Conservation (phyloP, 2,329 filamentous ascomycete species). For the Hansfordia pulvinata region DNA sequence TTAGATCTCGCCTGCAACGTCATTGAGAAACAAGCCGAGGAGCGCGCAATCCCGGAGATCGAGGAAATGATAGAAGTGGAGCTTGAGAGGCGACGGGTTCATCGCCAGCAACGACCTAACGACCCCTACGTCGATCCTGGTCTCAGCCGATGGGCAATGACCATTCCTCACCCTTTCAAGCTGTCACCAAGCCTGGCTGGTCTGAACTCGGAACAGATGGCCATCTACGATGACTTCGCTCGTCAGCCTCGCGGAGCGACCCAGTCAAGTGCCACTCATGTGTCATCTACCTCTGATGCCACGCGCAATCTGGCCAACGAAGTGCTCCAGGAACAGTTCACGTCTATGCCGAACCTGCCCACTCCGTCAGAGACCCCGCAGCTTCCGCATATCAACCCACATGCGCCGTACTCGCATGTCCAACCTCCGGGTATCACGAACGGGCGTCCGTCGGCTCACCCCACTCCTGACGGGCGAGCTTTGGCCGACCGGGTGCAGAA, state of each 20-base stretch:
- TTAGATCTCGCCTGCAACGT: conserved; percentile 85
- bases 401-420: conserved; percentile 42
- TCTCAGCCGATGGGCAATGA: conserved; percentile 82
- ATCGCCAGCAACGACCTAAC: conserved; percentile 61
- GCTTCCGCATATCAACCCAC: conserved; percentile 35
- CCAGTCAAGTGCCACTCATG: conserved; percentile 41
- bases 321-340: conserved; percentile 48
- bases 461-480: conserved; percentile 34
- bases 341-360: conserved; percentile 39
- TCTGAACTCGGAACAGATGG: conserved; percentile 82
- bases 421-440: conserved; percentile 32
- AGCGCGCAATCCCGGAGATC: conserved; percentile 85
- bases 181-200: conserved; percentile 57
- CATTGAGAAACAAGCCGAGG: conserved; percentile 90
- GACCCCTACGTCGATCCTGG: conserved; percentile 74
- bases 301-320: conserved; percentile 50
- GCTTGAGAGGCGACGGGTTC: conserved; percentile 62
- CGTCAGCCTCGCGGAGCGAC: conserved; percentile 59
- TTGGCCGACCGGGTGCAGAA: conserved; percentile 43
- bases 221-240: conserved; percentile 94
- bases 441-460: conserved; percentile 28
- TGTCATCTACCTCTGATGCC: conserved; percentile 44
- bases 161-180: conserved; percentile 88
- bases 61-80: conserved; percentile 83
- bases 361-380: conserved; percentile 46